Conservation (phyloP, 2,329 filamentous ascomycete species). For the Ceratocystis alfenasii region DNA sequence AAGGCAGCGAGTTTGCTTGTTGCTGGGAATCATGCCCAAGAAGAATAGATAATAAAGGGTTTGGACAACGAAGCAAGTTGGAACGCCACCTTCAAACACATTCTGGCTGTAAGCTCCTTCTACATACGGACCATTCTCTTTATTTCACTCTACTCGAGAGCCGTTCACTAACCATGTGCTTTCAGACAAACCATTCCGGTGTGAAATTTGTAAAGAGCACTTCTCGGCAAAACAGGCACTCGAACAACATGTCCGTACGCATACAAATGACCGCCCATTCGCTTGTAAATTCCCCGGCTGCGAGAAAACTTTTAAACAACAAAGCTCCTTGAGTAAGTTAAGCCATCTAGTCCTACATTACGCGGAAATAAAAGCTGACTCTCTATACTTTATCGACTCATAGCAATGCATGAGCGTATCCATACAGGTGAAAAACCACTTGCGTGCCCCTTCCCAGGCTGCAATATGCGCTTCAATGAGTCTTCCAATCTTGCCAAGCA, state of each 20-base stretch:
- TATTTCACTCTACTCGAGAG: conserved; percentile 23
- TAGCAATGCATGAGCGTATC: conserved; percentile 55
- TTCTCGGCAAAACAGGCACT: conserved; percentile 58
- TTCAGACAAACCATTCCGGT: conserved; percentile 48
- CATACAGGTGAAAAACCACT: conserved; percentile 56
- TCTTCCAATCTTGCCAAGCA: conserved; percentile 57
- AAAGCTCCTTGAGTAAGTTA: conserved; percentile 51
- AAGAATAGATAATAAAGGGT: conserved; percentile 33
- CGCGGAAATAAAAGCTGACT: conserved; percentile 5
- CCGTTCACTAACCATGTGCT: conserved; percentile 23
- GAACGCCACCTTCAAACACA: conserved; percentile 55
- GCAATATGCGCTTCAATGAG: conserved; percentile 49
- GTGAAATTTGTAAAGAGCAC: conserved; percentile 41
- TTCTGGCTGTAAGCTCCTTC: conserved; percentile 43
- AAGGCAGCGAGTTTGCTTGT: conserved; percentile 39
- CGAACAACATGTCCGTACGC: conserved; percentile 54
- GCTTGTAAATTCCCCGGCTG: conserved; percentile 42
- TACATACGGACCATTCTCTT: not conserved
- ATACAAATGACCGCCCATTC: conserved; percentile 54
- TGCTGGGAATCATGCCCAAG: conserved; percentile 46
- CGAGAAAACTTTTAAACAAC: conserved; percentile 50
- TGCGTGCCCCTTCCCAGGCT: conserved; percentile 39
- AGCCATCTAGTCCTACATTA: no score
- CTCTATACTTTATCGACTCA: conserved; percentile 3
- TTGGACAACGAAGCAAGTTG: conserved; percentile 50